These are phyloP conservation scores for Aspergillus haitiensis DNA, from an alignment of 495 filamentous ascomycete genomes.

Conservation along the genomic window DNA sequence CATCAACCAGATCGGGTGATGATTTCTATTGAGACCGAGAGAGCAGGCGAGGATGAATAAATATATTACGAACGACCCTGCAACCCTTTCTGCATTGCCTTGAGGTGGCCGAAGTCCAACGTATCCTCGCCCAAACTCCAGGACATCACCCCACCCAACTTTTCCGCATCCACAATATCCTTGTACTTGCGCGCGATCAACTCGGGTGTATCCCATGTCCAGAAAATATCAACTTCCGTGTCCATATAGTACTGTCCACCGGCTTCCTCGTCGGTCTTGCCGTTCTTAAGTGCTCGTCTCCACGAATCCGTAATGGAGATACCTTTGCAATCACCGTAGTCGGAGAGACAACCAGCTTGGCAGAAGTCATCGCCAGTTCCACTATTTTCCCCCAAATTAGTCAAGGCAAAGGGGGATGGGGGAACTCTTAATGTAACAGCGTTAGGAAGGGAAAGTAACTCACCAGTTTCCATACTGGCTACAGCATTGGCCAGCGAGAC, in stretches of 20 bases:
- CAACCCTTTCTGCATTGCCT: constrained; percentile 54
- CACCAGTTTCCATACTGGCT: constrained; percentile 43
- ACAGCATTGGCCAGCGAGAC: constrained; percentile 39
- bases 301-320: constrained; percentile 40
- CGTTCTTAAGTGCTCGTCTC: constrained; percentile 52
- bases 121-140: constrained; percentile 76
- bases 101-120: constrained; percentile 56
- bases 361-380: constrained; percentile 42
- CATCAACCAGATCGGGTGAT: neutral
- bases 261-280: constrained; percentile 55
- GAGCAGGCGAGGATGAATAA: neutral
- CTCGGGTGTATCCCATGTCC: constrained; percentile 71
- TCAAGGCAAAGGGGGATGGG: neutral
- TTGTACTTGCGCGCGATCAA: constrained; percentile 64
- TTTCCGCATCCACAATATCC: constrained; percentile 55
- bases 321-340: constrained; percentile 48
- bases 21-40: neutral
- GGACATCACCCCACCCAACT: constrained; percentile 68
- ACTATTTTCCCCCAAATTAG: constrained; percentile 1
- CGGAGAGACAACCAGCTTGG: constrained; percentile 39
- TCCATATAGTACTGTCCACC: constrained; percentile 75
- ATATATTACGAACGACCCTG: constrained; percentile 19
- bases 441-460: constrained; percentile 12
- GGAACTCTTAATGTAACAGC: constrained; percentile 3
- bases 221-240: constrained; percentile 58